Evolutionary conservation across 768 basidiomycete species (phyloP).

Genomic region (Hemileccinum impolitum): DNA sequence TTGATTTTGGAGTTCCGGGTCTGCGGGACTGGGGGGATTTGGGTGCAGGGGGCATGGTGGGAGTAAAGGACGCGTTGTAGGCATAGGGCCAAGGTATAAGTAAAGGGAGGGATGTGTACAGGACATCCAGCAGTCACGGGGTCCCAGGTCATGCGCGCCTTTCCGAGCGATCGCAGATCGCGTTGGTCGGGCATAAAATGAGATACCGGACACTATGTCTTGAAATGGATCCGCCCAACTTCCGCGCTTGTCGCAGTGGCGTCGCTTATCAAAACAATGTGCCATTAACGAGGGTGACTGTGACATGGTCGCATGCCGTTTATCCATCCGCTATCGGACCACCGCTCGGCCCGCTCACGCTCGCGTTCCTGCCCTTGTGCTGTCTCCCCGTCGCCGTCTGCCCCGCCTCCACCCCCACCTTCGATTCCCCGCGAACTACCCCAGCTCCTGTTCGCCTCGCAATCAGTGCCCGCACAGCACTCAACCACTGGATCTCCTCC

Average conservation of each 20-base stretch:
- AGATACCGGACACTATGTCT: slow-evolving; percentile 26
- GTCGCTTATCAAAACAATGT: slow-evolving; percentile 23
- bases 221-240: slow-evolving; percentile 17
- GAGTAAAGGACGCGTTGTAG: slow-evolving; percentile 12
- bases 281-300: background rate
- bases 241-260: slow-evolving; percentile 34
- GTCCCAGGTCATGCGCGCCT: slow-evolving; percentile 17
- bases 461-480: slow-evolving; percentile 89
- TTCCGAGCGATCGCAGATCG: slow-evolving; percentile 21
- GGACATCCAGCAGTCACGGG: background rate
- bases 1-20: slow-evolving; percentile 62
- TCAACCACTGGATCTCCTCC: slow-evolving; percentile 98
- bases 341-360: slow-evolving; percentile 36
- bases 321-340: slow-evolving; percentile 23
- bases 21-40: slow-evolving; percentile 41
- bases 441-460: slow-evolving; percentile 60
- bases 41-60: slow-evolving; percentile 35
- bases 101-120: slow-evolving; percentile 20
- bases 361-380: too few species aligned
- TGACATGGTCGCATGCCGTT: slow-evolving; percentile 20
- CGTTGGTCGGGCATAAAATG: background rate
- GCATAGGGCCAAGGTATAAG: slow-evolving; percentile 31
- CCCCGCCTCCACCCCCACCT: slow-evolving; percentile 4
- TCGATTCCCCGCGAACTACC: slow-evolving; percentile 37
- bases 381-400: slow-evolving; percentile 35